Percentiles rank a stretch among this genome's conserved stretches.
Conservation (phyloP, 2,329 filamentous ascomycete genomes). For the Paraconiothyrium sp. region DNA sequence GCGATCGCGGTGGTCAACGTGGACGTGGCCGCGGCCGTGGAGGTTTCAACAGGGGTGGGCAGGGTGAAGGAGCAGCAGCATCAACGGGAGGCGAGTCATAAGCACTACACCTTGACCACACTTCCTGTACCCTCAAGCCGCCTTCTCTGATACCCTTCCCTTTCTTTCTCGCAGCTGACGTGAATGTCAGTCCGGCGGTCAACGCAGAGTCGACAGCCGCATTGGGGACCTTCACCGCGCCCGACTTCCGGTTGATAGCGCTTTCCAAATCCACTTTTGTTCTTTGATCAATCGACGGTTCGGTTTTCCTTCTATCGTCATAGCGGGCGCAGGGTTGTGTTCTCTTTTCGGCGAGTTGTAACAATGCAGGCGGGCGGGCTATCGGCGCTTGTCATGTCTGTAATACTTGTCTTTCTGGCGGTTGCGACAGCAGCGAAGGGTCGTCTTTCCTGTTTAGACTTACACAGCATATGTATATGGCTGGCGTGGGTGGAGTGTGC, state of each 20-base stretch:
- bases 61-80: slow-evolving; percentile 46
- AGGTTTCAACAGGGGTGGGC: slow-evolving; percentile 44
- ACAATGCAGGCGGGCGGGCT: slow-evolving; percentile 7
- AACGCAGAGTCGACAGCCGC: slow-evolving; percentile 5
- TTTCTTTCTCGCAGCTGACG: slow-evolving; percentile 29
- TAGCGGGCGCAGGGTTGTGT: slow-evolving; percentile 42
- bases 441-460: slow-evolving; percentile 18
- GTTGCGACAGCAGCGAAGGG: neutral
- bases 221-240: slow-evolving; percentile 7
- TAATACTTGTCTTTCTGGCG: slow-evolving; percentile 3
- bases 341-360: slow-evolving; percentile 21
- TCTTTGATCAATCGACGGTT: slow-evolving; percentile 19
- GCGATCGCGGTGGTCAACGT: slow-evolving; percentile 48
- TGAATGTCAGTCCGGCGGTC: slow-evolving; percentile 20
- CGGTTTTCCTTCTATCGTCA: slow-evolving; percentile 31
- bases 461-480: slow-evolving; percentile 18
- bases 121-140: slow-evolving; percentile 23
- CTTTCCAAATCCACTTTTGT: slow-evolving; percentile 20
- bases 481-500: slow-evolving; percentile 4
- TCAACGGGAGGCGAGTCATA: slow-evolving; percentile 52
- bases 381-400: slow-evolving; percentile 9
- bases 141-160: slow-evolving; percentile 45
- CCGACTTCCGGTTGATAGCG: slow-evolving; percentile 16
- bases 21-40: slow-evolving; percentile 40
- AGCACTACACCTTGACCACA: slow-evolving; percentile 21